Percentiles rank a stretch among this genome's conserved stretches.
Evolutionary conservation across 1,284 basidiomycete species (phyloP).

Genomic region (Apiotrichum akiyoshidainum): DNA sequence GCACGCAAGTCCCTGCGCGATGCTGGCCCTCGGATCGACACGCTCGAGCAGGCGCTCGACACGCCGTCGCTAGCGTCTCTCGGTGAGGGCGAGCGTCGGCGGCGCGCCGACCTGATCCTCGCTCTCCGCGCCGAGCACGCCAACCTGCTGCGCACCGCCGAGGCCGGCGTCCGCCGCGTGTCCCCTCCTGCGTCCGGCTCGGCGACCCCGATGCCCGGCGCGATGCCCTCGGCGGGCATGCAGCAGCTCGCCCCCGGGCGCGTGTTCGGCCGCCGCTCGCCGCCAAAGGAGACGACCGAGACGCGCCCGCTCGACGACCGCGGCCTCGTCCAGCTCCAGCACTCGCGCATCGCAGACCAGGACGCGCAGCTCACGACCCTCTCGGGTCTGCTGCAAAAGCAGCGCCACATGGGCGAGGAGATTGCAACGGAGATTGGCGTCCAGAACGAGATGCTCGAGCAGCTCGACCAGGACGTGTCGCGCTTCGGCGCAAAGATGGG

Average conservation of each 20-base stretch:
- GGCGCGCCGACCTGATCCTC: constrained; percentile 77
- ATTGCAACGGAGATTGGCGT: constrained; percentile 77
- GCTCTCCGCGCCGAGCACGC: constrained; percentile 72
- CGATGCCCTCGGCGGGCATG: constrained; percentile 2
- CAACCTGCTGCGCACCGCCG: constrained; percentile 45
- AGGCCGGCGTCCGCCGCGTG: constrained; percentile 35
- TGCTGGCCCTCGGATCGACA: constrained; percentile 64
- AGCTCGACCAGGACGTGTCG: constrained; percentile 71
- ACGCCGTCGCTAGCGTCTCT: constrained; percentile 55
- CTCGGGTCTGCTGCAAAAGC: constrained; percentile 75
- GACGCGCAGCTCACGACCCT: constrained; percentile 76
- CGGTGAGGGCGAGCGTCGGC: constrained; percentile 75
- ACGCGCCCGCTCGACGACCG: constrained; percentile 83
- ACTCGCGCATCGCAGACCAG: constrained; percentile 74
- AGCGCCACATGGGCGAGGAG: constrained; percentile 80
- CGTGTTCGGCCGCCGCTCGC: constrained; percentile 65
- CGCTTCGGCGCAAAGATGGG: constrained; percentile 70
- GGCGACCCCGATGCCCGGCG: not conserved
- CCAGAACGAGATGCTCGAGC: constrained; percentile 84
- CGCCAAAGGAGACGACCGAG: constrained; percentile 73
- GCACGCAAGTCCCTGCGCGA: constrained; percentile 80
- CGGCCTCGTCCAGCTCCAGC: constrained; percentile 75
- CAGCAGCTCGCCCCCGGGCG: constrained; percentile 50
- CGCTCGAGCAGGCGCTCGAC: constrained; percentile 67
- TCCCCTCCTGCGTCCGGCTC: constrained; percentile 4